Percentiles rank a stretch among this genome's conserved stretches.
Conservation (phyloP, 1,284 basidiomycete species). For the Entoloma clypeatum region DNA sequence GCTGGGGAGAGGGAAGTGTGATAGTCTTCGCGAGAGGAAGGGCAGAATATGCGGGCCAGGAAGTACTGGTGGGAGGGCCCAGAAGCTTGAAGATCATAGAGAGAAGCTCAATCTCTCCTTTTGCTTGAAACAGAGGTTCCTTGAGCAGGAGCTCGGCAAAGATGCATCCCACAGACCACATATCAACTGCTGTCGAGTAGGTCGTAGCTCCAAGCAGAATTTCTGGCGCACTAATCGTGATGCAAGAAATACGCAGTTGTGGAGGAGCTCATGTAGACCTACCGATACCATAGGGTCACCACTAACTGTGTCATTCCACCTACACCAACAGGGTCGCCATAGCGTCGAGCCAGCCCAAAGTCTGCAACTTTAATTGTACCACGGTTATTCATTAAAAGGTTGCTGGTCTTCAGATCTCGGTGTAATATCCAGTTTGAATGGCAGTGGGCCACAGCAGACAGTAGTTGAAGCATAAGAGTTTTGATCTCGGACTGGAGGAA, state of each 20-base stretch:
- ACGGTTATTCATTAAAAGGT: slow-evolving; percentile 97
- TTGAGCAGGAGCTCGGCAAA: slow-evolving; percentile 94
- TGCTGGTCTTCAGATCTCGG: slow-evolving; percentile 96
- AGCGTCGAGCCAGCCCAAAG: slow-evolving; percentile 94
- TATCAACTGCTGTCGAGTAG: slow-evolving; percentile 94
- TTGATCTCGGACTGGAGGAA: slow-evolving; percentile 98
- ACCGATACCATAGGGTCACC: slow-evolving; percentile 99
- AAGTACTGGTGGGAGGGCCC: slow-evolving; percentile 79
- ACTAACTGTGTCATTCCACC: slow-evolving; percentile 97
- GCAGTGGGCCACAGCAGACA: slow-evolving; percentile 91
- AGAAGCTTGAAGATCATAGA: slow-evolving; percentile 92
- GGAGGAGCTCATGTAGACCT: slow-evolving; percentile 16
- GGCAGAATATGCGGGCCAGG: slow-evolving; percentile 82
- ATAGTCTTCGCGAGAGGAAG: slow-evolving; percentile 82
- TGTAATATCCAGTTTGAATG: slow-evolving; percentile 98
- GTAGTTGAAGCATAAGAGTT: slow-evolving; percentile 88
- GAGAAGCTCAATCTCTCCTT: slow-evolving; percentile 91
- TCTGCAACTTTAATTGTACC: slow-evolving; percentile 98
- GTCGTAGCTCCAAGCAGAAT: slow-evolving; percentile 89
- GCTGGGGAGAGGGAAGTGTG: slow-evolving; percentile 74
- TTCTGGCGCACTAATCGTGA: slow-evolving; percentile 80
- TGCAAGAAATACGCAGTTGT: slow-evolving; percentile 16
- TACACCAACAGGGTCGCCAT: slow-evolving; percentile 89
- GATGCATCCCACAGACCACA: slow-evolving; percentile 99
- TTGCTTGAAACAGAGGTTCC: slow-evolving; percentile 94